Evolutionary conservation across 2,329 filamentous ascomycete genomes (phyloP), one percentile per base, ranked within the genome.

Genomic region (Neonectria punicea): DNA sequence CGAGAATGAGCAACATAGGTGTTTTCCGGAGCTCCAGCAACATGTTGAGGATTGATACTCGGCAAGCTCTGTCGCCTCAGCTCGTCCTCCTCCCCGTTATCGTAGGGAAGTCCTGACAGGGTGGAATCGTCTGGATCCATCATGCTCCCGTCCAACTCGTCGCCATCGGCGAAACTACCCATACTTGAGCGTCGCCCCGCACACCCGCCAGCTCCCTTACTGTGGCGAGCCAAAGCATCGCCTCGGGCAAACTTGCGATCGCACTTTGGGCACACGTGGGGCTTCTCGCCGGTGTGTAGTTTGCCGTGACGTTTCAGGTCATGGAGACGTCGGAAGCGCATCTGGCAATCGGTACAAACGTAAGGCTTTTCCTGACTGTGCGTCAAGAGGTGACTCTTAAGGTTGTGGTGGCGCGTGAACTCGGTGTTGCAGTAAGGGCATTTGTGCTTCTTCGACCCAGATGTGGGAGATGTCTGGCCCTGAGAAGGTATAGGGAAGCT

Each of bases 331-430:
- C 96, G 89, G 80, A 99, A 99, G 57, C 95, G 90, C 79, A 96
- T 93, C 73, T 95, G 89, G 78, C 96, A 99, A n/a, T 93, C 93
- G 67, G 93, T 90, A 77, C 96, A 99, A 30, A 96, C 89, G 76
- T 96, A 99, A 0, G 96, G 96, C 80, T 99, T 99, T 80, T 99
- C 96, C 84, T 99, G 95, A 75, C 94, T 98, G 80, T 98, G 96
- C 0, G 96, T 98, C 77, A 99, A 88, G 62, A 99, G 87, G 81
- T 99, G 96, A 72, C 94, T 98, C 82, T 98, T 99, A 30, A 98
- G 87, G 75, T 99, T 98, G 78, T 98, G 96, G 77, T 98, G 96
- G 49, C 96, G 89, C 30, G 96, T 99, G 73, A 99, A 99, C 75
- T 97, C 96, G 5, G 96, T 98, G 43, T 93, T 89, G 84, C 96